These are phyloP conservation scores for Barnettozyma siamensis DNA, from an alignment of 805 yeast species.

Conservation along the genomic window DNA sequence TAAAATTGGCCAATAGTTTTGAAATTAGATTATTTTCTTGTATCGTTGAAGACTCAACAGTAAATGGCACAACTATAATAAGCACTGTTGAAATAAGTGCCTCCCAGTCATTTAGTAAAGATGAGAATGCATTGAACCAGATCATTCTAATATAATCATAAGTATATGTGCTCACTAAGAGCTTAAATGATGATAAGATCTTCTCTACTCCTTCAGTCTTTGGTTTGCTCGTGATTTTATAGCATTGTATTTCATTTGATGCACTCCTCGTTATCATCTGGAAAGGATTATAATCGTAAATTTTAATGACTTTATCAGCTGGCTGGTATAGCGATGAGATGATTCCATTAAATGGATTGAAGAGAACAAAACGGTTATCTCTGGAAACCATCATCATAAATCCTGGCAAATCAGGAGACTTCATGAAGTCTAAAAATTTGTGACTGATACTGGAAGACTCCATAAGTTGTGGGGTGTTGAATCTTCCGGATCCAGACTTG, in stretches of 20 bases:
- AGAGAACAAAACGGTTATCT: constrained; percentile 32
- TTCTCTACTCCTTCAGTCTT: constrained; percentile 34
- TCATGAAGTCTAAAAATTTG: constrained; percentile 35
- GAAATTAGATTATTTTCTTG: constrained; percentile 12
- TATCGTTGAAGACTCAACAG: constrained; percentile 21
- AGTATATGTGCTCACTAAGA: constrained; percentile 51
- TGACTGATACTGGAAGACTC: constrained; percentile 27
- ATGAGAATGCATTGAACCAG: constrained; percentile 52
- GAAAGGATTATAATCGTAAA: constrained; percentile 12
- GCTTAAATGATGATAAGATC: constrained; percentile 45
- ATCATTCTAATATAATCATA: constrained; percentile 53
- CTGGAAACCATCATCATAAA: constrained; percentile 38
- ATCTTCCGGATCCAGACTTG: constrained; percentile 24
- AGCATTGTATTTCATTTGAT: constrained; percentile 14
- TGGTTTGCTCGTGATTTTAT: constrained; percentile 41
- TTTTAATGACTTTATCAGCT: constrained; percentile 1
- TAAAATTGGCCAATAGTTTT: constrained; percentile 9
- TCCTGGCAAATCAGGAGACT: constrained; percentile 33
- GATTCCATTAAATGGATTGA: constrained; percentile 54
- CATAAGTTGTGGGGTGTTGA: constrained; percentile 30
- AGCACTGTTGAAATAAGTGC: constrained; percentile 49
- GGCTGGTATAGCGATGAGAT: constrained; percentile 30
- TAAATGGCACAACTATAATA: constrained; percentile 44
- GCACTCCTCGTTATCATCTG: constrained; percentile 13
- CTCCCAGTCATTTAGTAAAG: constrained; percentile 51